A percentile compares a stretch with the other conserved stretches of the same genome.
Conservation (phyloP, 192 early-diverging fungal species). For the Linderina pennispora region DNA sequence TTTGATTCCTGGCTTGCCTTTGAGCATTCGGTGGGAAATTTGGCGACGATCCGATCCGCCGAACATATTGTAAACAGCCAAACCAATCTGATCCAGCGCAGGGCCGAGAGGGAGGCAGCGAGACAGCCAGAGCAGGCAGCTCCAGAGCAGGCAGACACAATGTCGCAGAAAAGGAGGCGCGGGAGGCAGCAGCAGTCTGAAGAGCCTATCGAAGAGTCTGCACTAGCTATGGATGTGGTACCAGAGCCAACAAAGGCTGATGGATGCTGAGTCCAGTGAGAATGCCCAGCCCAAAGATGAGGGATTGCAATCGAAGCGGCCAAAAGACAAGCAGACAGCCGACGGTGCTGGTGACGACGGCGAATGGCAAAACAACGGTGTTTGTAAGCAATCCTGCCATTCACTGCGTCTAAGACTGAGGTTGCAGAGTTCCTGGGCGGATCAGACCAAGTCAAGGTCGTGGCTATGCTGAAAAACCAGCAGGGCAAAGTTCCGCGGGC, state of each 20-base stretch:
- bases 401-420: slow-evolving; percentile 1
- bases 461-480: slow-evolving; percentile 14
- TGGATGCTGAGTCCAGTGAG: too few relatives aligned
- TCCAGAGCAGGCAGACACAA: background rate
- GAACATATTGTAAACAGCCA: slow-evolving; percentile 15
- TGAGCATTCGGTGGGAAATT: slow-evolving; percentile 13
- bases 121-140: background rate
- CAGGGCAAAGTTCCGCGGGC: slow-evolving; percentile 21
- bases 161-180: background rate
- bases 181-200: slow-evolving; percentile 4
- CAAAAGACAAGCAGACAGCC: background rate
- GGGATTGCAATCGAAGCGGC: background rate
- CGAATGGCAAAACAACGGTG: slow-evolving; percentile 1
- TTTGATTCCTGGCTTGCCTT: slow-evolving; percentile 32
- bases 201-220: background rate
- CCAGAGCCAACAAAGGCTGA: too few relatives aligned
- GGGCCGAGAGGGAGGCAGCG: slow-evolving; percentile 10
- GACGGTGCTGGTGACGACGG: background rate
- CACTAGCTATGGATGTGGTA: too few relatives aligned
- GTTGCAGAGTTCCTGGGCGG: slow-evolving; percentile 18
- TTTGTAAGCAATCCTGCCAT: slow-evolving; percentile 26
- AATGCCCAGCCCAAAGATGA: background rate
- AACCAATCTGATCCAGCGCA: slow-evolving; percentile 10
- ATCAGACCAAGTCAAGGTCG: background rate
- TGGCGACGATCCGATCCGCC: slow-evolving; percentile 5